Percentiles rank a stretch among this genome's conserved stretches.
Evolutionary conservation across 805 yeast genomes (phyloP).

Genomic region (Candida tammaniensis): DNA sequence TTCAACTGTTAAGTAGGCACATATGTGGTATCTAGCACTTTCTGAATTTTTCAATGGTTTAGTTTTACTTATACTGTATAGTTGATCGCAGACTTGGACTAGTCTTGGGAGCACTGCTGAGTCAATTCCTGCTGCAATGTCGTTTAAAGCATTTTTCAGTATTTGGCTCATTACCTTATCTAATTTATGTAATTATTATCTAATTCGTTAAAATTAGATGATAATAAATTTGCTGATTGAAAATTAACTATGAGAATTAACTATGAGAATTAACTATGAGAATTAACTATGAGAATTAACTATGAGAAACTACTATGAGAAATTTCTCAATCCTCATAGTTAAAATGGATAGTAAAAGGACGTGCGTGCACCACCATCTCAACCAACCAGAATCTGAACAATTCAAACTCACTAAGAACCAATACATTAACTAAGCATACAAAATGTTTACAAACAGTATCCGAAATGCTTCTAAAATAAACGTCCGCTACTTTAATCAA

Average conservation of each 20-base stretch:
- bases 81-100: constrained; percentile 30
- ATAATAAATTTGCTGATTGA: too few species aligned
- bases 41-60: constrained; percentile 54
- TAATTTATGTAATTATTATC: too few species aligned
- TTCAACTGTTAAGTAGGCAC: constrained; percentile 62
- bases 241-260: too few species aligned
- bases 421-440: too few species aligned
- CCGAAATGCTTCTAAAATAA: background rate
- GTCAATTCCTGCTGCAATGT: constrained; percentile 48
- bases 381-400: too few species aligned
- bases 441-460: constrained; percentile 4
- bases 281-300: too few species aligned
- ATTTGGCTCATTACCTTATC: constrained; percentile 20
- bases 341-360: too few species aligned
- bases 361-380: too few species aligned
- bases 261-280: too few species aligned
- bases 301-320: too few species aligned
- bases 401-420: too few species aligned
- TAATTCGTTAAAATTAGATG: background rate
- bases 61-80: constrained; percentile 53
- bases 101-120: constrained; percentile 44
- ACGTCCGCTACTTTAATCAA: constrained; percentile 5
- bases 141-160: constrained; percentile 37
- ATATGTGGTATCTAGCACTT: constrained; percentile 63
- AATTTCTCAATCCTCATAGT: too few species aligned